phyloP scores from a whole-genome alignment of 2,329 filamentous ascomycete species.

The Fusarium xylarioides region DNA sequence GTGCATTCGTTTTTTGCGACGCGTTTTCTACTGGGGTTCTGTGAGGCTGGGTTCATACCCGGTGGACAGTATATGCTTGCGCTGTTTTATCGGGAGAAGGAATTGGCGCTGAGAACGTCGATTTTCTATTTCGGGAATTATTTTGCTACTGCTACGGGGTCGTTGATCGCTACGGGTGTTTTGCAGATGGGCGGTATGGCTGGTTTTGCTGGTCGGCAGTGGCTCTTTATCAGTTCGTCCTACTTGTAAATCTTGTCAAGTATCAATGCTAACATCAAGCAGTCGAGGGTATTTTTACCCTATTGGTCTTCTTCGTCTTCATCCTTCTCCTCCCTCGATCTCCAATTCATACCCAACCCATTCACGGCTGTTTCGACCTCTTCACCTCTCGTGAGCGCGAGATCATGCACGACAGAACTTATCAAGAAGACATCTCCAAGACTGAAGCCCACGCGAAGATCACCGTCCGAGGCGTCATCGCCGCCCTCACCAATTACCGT shows the following conservation, averaged over 20 bases:
- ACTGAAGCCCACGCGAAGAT: conserved; percentile 19
- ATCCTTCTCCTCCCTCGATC: conserved; percentile 25
- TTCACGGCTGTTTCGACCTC: conserved; percentile 29
- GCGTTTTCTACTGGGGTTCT: conserved; percentile 20
- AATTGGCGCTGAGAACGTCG: conserved; percentile 19
- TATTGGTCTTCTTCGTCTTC: conserved; percentile 29
- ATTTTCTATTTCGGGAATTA: conserved; percentile 37
- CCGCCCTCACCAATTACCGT: conserved; percentile 15
- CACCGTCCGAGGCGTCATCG: neutral
- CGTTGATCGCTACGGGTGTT: conserved; percentile 23
- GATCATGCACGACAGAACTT: conserved; percentile 27
- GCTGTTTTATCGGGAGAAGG: conserved; percentile 21
- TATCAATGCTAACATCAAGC: neutral
- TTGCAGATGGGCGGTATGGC: conserved; percentile 29
- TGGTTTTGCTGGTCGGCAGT: conserved; percentile 31
- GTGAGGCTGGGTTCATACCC: conserved; percentile 27
- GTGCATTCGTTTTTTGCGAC: conserved; percentile 28
- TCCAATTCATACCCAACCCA: conserved; percentile 21
- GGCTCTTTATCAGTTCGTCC: conserved; percentile 28
- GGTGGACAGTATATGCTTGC: conserved; percentile 32
- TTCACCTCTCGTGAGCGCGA: conserved; percentile 26
- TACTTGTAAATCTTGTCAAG: too few relatives aligned
- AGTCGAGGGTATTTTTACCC: conserved; percentile 31
- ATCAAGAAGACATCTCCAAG: conserved; percentile 36
- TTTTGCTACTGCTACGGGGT: conserved; percentile 31